Evolutionary conservation across 768 basidiomycete genomes (phyloP).

Genomic region (Pulveroboletus sp.): DNA sequence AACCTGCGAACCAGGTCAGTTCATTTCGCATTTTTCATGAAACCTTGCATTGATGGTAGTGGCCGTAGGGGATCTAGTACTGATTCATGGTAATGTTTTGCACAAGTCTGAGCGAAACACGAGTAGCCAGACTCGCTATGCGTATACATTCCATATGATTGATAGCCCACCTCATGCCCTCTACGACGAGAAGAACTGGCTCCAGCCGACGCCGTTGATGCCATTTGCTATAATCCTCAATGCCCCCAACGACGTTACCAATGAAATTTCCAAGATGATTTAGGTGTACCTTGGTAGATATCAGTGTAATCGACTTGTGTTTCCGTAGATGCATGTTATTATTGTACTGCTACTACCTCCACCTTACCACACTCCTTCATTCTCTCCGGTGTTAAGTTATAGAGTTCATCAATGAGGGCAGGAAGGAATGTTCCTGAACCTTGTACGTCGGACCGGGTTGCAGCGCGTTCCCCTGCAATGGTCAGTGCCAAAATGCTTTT

Average conservation of each 20-base stretch:
- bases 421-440: constrained; percentile 64
- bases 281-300: neutral
- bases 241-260: constrained; percentile 6
- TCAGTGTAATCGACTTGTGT: neutral
- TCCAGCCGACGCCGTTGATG: constrained; percentile 81
- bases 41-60: neutral
- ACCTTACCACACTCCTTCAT: constrained; percentile 29
- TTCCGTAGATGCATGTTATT: neutral
- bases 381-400: constrained; percentile 36
- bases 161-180: constrained; percentile 63
- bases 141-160: constrained; percentile 97
- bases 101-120: constrained; percentile 90
- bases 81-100: constrained; percentile 90
- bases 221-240: constrained; percentile 68
- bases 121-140: constrained; percentile 75
- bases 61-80: constrained; percentile 71
- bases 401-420: constrained; percentile 62
- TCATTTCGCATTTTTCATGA: neutral
- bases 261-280: neutral
- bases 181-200: constrained; percentile 93
- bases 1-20: constrained; percentile 65
- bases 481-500: constrained; percentile 53
- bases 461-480: constrained; percentile 59
- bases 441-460: constrained; percentile 43
- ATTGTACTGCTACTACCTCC: constrained; percentile 12